These are phyloP conservation scores for Fusarium guadeloupense DNA, from an alignment of 2,329 filamentous ascomycete genomes.

Conservation along the genomic window DNA sequence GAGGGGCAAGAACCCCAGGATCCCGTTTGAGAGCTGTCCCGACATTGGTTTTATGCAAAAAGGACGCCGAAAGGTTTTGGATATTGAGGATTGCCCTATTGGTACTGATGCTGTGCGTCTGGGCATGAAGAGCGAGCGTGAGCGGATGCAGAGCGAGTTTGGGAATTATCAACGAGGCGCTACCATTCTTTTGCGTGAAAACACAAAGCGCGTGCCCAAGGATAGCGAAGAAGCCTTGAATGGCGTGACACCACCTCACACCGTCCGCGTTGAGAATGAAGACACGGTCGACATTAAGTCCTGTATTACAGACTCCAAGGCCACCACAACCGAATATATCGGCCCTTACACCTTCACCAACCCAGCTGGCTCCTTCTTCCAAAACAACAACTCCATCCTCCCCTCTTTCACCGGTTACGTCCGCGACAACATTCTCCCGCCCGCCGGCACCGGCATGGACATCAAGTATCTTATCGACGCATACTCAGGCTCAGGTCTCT, in stretches of 20 bases:
- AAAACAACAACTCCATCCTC: constrained; percentile 99
- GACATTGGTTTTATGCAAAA: constrained; percentile 92
- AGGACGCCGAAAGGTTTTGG: constrained; percentile 79
- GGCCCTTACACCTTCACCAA: constrained; percentile 87
- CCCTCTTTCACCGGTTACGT: constrained; percentile 87
- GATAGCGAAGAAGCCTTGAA: constrained; percentile 45
- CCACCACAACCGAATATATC: constrained; percentile 86
- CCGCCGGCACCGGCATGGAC: constrained; percentile 44
- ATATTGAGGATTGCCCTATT: constrained; percentile 98
- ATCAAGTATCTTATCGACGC: constrained; percentile 95
- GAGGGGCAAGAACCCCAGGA: constrained; percentile 59
- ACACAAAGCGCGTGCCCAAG: constrained; percentile 73
- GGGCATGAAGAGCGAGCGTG: constrained; percentile 82
- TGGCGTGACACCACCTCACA: constrained; percentile 44
- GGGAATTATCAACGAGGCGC: constrained; percentile 80
- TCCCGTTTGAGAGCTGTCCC: constrained; percentile 70
- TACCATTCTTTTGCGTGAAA: constrained; percentile 89
- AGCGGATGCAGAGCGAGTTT: constrained; percentile 75
- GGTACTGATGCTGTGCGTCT: constrained; percentile 85
- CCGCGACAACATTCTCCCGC: constrained; percentile 76
- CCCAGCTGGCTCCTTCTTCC: constrained; percentile 94
- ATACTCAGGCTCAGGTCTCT: constrained; percentile 96
- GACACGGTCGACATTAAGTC: constrained; percentile 80
- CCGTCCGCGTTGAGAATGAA: constrained; percentile 60
- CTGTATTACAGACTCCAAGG: constrained; percentile 88